phyloP scores from a whole-genome alignment of 441 rosid species.

The Capsella rubella region DNA sequence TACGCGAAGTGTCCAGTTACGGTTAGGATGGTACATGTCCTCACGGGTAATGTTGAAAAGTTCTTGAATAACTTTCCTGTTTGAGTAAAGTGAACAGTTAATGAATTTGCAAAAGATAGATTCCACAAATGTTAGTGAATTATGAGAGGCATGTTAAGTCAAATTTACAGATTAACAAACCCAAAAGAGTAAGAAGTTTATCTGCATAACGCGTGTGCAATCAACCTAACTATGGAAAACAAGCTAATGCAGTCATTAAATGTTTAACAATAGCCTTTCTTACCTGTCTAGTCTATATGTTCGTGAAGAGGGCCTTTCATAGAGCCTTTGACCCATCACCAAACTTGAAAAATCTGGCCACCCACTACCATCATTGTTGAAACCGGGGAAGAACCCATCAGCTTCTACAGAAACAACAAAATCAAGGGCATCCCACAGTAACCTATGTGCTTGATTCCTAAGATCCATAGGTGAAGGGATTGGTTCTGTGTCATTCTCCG shows the following conservation, averaged over 20 bases:
- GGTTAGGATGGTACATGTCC: conserved; percentile 78
- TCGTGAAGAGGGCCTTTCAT: conserved; percentile 82
- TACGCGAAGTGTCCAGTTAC: conserved; percentile 73
- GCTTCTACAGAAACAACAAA: conserved; percentile 88
- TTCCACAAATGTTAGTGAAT: neutral
- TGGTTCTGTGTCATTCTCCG: conserved; percentile 82
- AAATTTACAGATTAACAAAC: neutral
- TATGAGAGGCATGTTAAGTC: conserved; percentile 27
- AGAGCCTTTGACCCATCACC: conserved; percentile 97
- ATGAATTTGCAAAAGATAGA: conserved; percentile 4
- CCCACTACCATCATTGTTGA: conserved; percentile 84
- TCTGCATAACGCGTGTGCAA: neutral
- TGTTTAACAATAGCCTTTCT: conserved; percentile 24
- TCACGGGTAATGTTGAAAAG: conserved; percentile 65
- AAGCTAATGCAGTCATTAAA: conserved; percentile 24
- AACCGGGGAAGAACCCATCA: conserved; percentile 94
- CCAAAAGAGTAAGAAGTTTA: conserved; percentile 1
- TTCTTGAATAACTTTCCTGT: conserved; percentile 75
- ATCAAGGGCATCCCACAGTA: conserved; percentile 98
- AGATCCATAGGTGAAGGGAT: conserved; percentile 74
- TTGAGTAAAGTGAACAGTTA: conserved; percentile 29
- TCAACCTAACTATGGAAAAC: neutral
- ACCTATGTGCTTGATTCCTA: conserved; percentile 87
- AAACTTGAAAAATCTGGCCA: conserved; percentile 96
- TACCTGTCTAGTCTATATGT: conserved; percentile 93